Evolutionary conservation across 1,139 yeast genomes (phyloP), one percentile per base, ranked within the genome.

Genomic region (Casaregolazyma suthepensis): DNA sequence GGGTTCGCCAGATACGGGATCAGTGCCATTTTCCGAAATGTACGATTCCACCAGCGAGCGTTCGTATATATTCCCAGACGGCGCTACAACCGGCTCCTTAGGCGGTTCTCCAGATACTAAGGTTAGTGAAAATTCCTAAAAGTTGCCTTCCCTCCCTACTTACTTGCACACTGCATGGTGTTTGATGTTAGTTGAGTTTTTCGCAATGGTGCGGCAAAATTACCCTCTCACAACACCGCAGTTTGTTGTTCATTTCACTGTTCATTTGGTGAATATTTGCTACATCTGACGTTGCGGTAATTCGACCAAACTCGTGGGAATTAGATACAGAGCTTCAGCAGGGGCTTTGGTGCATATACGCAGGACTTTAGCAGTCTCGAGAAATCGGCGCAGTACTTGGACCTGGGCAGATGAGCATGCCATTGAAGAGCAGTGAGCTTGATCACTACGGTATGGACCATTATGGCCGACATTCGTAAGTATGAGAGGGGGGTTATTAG

Each of bases 1-100:
- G 2, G 83, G 80, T 51, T 84, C 83, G 57, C 84, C 81, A 17
- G 78, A 77, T 38, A 90, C 73, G 1, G 99, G 99, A 65, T 91
- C 99, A 46, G 75, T 78, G 1, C 85, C 85, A 56, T 82, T 75
- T 46, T 86, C 80, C 5, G 77, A 65, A 23, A 91, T 75, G 63
- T 87, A 89, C 45, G 82, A 77, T 53, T 75, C 79, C 13, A 89
- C 73, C 52, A 87, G 74, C 19, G 75, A 66, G 59, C 75, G 76
- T 61, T 91, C 97, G 65, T 86, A 91, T 1, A 93, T 70, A 51
- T 81, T 75, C 19, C 75, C 75, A 17, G 48, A 23, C 9, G 52
- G 46, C 6, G 96, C 87, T 1, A 90, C 73, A 31, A 88, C 97
- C 0, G 97, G 94, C 43, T 75, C 74, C 29, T 65, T 67, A 5